phyloP scores from a whole-genome alignment of 768 basidiomycete genomes.

The Rhizopogon roseolus region DNA sequence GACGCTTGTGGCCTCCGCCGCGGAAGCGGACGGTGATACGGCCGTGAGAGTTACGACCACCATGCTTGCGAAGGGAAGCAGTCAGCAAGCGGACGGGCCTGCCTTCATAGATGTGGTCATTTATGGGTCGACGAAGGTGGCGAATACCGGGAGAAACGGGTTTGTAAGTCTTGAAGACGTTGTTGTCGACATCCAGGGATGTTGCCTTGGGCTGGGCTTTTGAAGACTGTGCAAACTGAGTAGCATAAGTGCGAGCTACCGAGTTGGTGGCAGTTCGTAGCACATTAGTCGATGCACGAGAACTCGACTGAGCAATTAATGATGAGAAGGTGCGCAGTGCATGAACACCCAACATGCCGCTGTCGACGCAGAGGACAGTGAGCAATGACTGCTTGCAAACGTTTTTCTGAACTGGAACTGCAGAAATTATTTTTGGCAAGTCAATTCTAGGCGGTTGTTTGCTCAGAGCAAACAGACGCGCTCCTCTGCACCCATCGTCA shows the following conservation, averaged over 20 bases:
- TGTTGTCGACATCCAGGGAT: conserved; percentile 37
- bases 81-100: conserved; percentile 84
- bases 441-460: conserved; percentile 19
- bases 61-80: conserved; percentile 72
- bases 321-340: conserved; percentile 12
- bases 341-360: conserved; percentile 14
- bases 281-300: background rate
- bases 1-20: conserved; percentile 87
- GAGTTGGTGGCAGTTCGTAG: conserved; percentile 14
- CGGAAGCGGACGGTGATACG: conserved; percentile 83
- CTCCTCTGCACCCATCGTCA: conserved; percentile 10
- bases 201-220: conserved; percentile 27
- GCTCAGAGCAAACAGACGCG: conserved; percentile 28
- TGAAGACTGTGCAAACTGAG: conserved; percentile 23
- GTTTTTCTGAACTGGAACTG: background rate
- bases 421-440: conserved; percentile 3
- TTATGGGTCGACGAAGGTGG: conserved; percentile 79
- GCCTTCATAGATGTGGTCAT: conserved; percentile 80
- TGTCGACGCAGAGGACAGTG: background rate
- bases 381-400: background rate
- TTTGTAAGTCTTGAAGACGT: conserved; percentile 84
- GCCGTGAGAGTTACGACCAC: conserved; percentile 82
- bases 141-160: conserved; percentile 84
- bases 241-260: conserved; percentile 30
- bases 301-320: conserved; percentile 5